Conservation (phyloP, 345 rosid genomes). For the Arabidopsis arenosa region DNA sequence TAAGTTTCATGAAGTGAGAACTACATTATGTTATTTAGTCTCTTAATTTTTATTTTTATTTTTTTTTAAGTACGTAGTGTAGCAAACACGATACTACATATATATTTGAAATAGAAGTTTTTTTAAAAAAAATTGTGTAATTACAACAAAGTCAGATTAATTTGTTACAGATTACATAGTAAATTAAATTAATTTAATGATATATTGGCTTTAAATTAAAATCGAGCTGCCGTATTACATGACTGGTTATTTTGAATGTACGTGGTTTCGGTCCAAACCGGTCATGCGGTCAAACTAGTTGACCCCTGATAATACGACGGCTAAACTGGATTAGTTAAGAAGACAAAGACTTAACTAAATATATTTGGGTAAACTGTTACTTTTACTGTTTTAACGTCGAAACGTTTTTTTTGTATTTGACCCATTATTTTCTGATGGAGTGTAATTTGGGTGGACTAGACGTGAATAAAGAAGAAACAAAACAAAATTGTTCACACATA, state of each 20-base stretch:
- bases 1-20: not conserved
- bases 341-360: too few relatives aligned
- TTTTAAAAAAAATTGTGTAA: not conserved
- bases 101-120: not conserved
- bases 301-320: not conserved
- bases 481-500: too few relatives aligned
- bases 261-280: conserved; percentile 15
- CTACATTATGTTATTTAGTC: not conserved
- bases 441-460: too few relatives aligned
- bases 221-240: conserved; percentile 15
- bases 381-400: too few relatives aligned
- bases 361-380: too few relatives aligned
- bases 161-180: not conserved
- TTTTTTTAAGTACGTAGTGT: not conserved
- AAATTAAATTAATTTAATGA: not conserved
- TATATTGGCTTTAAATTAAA: conserved; percentile 2
- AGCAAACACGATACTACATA: not conserved
- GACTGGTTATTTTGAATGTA: conserved; percentile 22
- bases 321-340: not conserved
- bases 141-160: conserved; percentile 7
- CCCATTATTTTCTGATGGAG: too few relatives aligned
- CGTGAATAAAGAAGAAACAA: too few relatives aligned
- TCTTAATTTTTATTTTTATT: not conserved
- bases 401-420: too few relatives aligned
- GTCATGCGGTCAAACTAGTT: conserved; percentile 32